These are phyloP conservation scores for Thozetella sp. DNA, from an alignment of 495 filamentous ascomycete species.

Conservation along the genomic window DNA sequence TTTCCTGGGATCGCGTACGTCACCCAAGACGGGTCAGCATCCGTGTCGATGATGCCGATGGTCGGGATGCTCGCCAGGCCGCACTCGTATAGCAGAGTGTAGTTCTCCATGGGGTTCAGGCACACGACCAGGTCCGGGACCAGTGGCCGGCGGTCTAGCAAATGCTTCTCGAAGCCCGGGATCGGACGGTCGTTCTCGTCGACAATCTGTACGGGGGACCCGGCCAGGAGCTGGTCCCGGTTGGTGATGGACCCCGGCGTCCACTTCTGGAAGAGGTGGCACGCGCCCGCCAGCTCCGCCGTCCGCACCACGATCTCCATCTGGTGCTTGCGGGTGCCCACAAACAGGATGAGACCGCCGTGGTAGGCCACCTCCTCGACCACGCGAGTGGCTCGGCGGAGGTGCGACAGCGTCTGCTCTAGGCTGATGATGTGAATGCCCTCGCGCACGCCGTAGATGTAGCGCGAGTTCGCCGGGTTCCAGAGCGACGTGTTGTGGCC, in stretches of 20 bases:
- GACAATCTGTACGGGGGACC: constrained; percentile 66
- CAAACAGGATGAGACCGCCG: constrained; percentile 88
- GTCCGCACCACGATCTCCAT: constrained; percentile 77
- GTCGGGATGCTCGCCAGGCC: constrained; percentile 86
- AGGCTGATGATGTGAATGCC: constrained; percentile 94
- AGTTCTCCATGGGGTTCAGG: constrained; percentile 92
- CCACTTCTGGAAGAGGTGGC: constrained; percentile 94
- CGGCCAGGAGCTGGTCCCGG: constrained; percentile 78
- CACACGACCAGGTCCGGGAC: constrained; percentile 92
- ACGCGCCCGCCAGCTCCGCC: constrained; percentile 74
- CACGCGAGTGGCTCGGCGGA: constrained; percentile 86
- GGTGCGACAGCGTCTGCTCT: constrained; percentile 81
- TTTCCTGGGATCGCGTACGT: constrained; percentile 98
- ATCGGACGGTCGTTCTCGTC: constrained; percentile 71
- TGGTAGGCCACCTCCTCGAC: constrained; percentile 83
- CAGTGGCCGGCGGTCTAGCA: constrained; percentile 62
- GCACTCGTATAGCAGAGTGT: constrained; percentile 86
- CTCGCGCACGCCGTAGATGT: constrained; percentile 90
- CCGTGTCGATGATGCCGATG: constrained; percentile 91
- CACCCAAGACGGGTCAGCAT: constrained; percentile 89
- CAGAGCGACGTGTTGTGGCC: constrained; percentile 91
- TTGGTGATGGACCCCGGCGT: constrained; percentile 92
- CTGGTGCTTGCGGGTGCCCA: constrained; percentile 81
- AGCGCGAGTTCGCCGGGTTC: constrained; percentile 93
- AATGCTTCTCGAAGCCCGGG: constrained; percentile 62